Percentiles rank a stretch among this genome's conserved stretches.
These are phyloP conservation scores for Starmera dryadoides DNA, from an alignment of 805 yeast species.

Conservation along the genomic window DNA sequence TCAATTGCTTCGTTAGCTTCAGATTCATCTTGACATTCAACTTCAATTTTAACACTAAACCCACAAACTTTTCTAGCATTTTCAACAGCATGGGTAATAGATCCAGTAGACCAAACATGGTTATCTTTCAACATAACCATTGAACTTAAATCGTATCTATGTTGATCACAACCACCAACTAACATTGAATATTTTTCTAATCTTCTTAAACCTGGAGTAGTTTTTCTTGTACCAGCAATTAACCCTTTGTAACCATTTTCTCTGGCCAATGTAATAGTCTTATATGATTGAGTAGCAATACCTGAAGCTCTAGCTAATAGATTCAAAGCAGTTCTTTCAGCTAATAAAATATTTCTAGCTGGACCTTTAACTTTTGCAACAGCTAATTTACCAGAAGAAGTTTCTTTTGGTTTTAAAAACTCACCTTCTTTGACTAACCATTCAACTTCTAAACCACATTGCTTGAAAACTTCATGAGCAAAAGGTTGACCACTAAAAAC, in stretches of 20 bases:
- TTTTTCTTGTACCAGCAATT: conserved; percentile 93
- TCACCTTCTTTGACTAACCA: conserved; percentile 76
- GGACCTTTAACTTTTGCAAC: conserved; percentile 80
- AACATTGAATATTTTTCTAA: conserved; percentile 91
- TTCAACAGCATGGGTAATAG: conserved; percentile 76
- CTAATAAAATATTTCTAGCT: conserved; percentile 68
- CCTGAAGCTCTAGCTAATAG: conserved; percentile 81
- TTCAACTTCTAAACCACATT: conserved; percentile 61
- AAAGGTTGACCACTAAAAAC: conserved; percentile 83
- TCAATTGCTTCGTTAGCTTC: conserved; percentile 90
- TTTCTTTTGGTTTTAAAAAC: conserved; percentile 34
- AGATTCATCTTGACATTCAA: conserved; percentile 76
- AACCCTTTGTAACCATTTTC: conserved; percentile 67
- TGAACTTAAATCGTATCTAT: conserved; percentile 81
- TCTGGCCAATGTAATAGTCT: conserved; percentile 54
- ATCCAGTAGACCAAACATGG: conserved; percentile 89
- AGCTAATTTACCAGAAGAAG: conserved; percentile 44
- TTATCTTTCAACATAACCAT: conserved; percentile 97
- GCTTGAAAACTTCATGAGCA: conserved; percentile 75
- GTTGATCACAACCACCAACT: conserved; percentile 92
- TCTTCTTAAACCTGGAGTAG: conserved; percentile 91
- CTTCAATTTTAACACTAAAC: conserved; percentile 84
- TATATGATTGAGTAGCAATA: conserved; percentile 67
- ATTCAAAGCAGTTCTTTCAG: conserved; percentile 84
- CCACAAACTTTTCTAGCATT: conserved; percentile 80